Conservation (phyloP, 2,329 filamentous ascomycete genomes). For the Aspergillus sclerotialis region DNA sequence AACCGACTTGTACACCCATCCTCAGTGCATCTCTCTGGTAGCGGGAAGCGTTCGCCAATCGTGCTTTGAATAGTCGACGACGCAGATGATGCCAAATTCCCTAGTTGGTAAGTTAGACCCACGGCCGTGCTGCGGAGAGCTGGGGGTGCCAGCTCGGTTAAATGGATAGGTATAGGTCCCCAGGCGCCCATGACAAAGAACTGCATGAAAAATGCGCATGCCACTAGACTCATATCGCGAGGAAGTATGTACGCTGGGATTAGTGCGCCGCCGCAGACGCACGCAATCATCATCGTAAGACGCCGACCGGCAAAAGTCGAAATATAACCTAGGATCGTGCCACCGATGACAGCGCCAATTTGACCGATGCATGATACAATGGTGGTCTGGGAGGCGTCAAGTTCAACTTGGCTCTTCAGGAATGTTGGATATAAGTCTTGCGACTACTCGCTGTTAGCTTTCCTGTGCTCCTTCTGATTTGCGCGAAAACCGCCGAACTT, state of each 20-base stretch:
- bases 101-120: conserved; percentile 63
- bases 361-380: conserved; percentile 80
- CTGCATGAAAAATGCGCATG: conserved; percentile 41
- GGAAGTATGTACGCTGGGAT: conserved; percentile 67
- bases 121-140: conserved; percentile 57
- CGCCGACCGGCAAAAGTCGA: conserved; percentile 71
- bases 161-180: conserved; percentile 64
- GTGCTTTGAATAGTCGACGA: conserved; percentile 73
- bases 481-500: neutral
- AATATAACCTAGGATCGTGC: conserved; percentile 52
- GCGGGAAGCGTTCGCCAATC: conserved; percentile 48
- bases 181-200: conserved; percentile 66
- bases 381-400: conserved; percentile 56
- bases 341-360: conserved; percentile 62
- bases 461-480: conserved; percentile 37
- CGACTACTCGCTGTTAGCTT: conserved; percentile 27
- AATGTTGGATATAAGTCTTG: conserved; percentile 80
- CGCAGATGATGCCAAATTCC: conserved; percentile 56
- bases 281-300: conserved; percentile 47
- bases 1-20: neutral
- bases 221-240: conserved; percentile 21
- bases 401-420: conserved; percentile 65
- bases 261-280: conserved; percentile 58
- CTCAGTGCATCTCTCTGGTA: neutral
- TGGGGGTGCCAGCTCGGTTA: conserved; percentile 69